Base-by-base conservation (phyloP, 257 asterid genomes). In the Solanum neorickii region DNA sequence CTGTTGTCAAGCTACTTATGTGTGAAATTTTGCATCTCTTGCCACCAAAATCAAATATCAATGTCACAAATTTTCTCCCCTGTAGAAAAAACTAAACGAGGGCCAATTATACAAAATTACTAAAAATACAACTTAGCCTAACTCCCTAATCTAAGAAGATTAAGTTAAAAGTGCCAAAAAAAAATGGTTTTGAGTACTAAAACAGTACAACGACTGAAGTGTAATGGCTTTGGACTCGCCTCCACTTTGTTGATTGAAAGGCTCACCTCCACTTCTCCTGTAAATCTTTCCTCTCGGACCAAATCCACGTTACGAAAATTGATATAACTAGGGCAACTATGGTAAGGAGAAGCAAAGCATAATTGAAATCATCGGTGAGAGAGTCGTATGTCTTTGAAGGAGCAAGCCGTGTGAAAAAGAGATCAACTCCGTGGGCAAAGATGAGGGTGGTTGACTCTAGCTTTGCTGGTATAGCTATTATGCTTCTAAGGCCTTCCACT, bases 181-280 rank as follows among this genome's bases (percentile, higher is more conserved):
- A 21, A 78, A 7, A 2, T 5, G n/a, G 39, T 5, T 4, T n/a
- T 9, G 84, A 78, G 42, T 27, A 47, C 68, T 27, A 16, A 47
- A 29, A 82, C 31, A 82, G 9, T 49, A 80, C 20, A 82, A 11
- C 69, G 85, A 49, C 82, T 44, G 44, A 88, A 78, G 84, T 27
- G 84, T 15, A 27, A 46, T 86, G 49, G 33, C 85, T 20, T 16
- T 84, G 68, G 87, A 86, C 82, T 84, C n/a, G 66, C 85, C 21
- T 83, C 77, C 87, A 86, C 39, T 62, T 87, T 80, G 9, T 49
- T 82, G 86, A 74, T 52, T 83, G 75, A 68, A 76, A n/a, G 60
- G 23, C 33, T 97, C 93, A 96, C 90, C 95, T 97, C 99, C 99
- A 97, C 91, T 96, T 97, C 80, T 96, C 99, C 94, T 97, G 99